These are phyloP conservation scores for Marsdenia floribunda DNA, from an alignment of 257 asterid species.

Conservation along the genomic window DNA sequence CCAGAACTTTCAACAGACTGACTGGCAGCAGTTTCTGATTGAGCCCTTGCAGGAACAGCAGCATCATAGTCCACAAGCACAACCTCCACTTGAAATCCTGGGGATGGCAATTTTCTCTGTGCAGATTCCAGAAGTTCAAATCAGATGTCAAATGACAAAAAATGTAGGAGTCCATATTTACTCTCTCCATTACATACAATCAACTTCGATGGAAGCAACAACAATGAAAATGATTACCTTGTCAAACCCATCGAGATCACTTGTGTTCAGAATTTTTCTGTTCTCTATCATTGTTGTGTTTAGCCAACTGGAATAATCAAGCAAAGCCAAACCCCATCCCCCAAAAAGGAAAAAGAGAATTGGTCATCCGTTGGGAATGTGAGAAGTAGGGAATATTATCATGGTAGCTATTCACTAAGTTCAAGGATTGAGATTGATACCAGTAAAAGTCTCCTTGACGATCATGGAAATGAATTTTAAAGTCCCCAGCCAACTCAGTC, in stretches of 20 bases:
- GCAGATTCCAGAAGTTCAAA: conserved; percentile 4
- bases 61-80: conserved; percentile 72
- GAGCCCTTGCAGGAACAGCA: conserved; percentile 35
- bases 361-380: neutral
- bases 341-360: neutral
- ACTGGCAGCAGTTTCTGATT: conserved; percentile 30
- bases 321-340: neutral
- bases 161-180: neutral
- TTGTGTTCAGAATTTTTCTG: conserved; percentile 61
- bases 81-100: conserved; percentile 92
- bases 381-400: neutral
- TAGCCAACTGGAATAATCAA: conserved; percentile 71
- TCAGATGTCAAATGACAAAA: neutral
- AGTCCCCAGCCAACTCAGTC: conserved; percentile 86
- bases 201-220: neutral
- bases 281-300: conserved; percentile 96
- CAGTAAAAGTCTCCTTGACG: conserved; percentile 99
- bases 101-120: conserved; percentile 96
- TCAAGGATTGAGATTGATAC: conserved; percentile 29
- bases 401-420: neutral
- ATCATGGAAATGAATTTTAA: conserved; percentile 93
- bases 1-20: conserved; percentile 33
- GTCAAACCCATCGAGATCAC: conserved; percentile 96
- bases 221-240: conserved; percentile 47
- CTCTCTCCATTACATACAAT: conserved; percentile 1